These are phyloP conservation scores for Leishmania martiniquensis DNA, from an alignment of 208 protist species.

Conservation along the genomic window DNA sequence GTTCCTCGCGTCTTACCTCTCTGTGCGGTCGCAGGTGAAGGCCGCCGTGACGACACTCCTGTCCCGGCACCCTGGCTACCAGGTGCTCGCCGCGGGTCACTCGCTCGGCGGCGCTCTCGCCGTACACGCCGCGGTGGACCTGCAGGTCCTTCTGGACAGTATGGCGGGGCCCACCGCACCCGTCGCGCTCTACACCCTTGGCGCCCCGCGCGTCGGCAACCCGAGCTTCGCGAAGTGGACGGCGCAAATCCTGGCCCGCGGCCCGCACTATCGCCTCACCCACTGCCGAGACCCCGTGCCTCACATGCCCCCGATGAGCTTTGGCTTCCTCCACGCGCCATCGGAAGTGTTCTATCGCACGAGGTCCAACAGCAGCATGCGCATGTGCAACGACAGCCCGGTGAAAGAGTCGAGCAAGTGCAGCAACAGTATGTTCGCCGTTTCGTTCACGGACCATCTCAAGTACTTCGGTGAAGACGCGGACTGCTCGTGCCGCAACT, in stretches of 20 bases:
- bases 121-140: slow-evolving; percentile 41
- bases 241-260: slow-evolving; percentile 18
- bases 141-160: slow-evolving; percentile 18
- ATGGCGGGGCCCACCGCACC: slow-evolving; percentile 6
- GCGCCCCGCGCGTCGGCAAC: slow-evolving; percentile 65
- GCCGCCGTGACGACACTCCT: slow-evolving; percentile 33
- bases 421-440: slow-evolving; percentile 37
- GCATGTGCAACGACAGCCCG: slow-evolving; percentile 37
- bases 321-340: slow-evolving; percentile 44
- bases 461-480: slow-evolving; percentile 46
- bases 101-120: slow-evolving; percentile 75
- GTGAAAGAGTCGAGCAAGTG: slow-evolving; percentile 40
- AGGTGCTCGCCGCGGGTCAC: slow-evolving; percentile 70
- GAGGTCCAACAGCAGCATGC: slow-evolving; percentile 3
- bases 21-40: slow-evolving; percentile 29
- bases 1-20: slow-evolving; percentile 46
- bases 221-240: slow-evolving; percentile 38
- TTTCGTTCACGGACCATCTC: slow-evolving; percentile 45
- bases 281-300: slow-evolving; percentile 62
- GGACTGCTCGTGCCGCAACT: slow-evolving; percentile 27
- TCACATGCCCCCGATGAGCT: slow-evolving; percentile 40
- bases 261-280: slow-evolving; percentile 50
- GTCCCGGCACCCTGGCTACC: slow-evolving; percentile 25
- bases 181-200: slow-evolving; percentile 70
- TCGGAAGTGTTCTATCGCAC: slow-evolving; percentile 50